Percentiles rank a stretch among this genome's conserved stretches.
Conservation (phyloP, 345 rosid species). For the Crucihimalaya himalaica region DNA sequence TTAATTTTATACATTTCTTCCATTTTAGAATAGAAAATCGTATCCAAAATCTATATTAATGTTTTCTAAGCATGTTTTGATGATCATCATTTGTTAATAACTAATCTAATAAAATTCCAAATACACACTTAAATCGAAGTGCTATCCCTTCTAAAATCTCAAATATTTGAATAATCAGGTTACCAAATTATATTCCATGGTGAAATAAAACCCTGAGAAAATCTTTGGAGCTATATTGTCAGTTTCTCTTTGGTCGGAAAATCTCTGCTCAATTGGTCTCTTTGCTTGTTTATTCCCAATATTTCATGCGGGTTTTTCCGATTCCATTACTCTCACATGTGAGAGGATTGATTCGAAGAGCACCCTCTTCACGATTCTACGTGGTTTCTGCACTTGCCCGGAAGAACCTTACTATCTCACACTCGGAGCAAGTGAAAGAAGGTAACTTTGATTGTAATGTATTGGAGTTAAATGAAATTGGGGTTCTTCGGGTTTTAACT, state of each 20-base stretch:
- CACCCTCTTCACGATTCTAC: conserved; percentile 26
- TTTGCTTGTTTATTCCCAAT: not conserved
- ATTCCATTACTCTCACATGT: conserved; percentile 34
- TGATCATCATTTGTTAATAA: no score
- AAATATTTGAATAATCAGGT: no score
- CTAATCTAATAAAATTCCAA: no score
- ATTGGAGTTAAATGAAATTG: conserved; percentile 41
- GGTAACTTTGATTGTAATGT: conserved; percentile 5
- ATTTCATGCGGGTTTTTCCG: conserved; percentile 41
- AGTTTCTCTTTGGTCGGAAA: not conserved
- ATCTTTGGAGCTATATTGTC: not conserved
- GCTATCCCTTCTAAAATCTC: no score
- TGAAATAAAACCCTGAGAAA: conserved; percentile 27
- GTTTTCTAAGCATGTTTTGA: no score
- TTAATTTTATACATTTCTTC: no score
- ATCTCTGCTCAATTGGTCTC: conserved; percentile 6
- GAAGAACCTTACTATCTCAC: conserved; percentile 26
- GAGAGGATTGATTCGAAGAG: conserved; percentile 26
- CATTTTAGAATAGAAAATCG: no score
- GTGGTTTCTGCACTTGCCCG: conserved; percentile 39
- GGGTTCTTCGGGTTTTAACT: conserved; percentile 44
- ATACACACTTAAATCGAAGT: no score
- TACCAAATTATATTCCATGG: no score
- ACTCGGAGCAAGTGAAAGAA: conserved; percentile 27
- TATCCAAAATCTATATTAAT: no score